These are phyloP conservation scores for Corylus heterophylla DNA, from an alignment of 306 rosid genomes.

Conservation along the genomic window DNA sequence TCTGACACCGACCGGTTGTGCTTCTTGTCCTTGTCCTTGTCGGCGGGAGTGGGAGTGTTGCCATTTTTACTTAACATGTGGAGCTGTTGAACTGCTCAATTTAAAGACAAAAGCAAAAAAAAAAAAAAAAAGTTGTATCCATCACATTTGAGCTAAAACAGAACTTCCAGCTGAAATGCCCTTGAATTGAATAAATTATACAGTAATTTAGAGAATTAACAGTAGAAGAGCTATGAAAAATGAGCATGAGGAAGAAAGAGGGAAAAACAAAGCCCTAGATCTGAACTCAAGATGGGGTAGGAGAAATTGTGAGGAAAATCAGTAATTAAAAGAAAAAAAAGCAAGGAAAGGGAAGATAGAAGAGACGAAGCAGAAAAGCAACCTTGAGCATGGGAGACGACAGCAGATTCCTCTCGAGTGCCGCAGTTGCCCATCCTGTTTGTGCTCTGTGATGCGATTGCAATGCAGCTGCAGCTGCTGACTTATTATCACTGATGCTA, in stretches of 20 bases:
- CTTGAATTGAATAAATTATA: background rate
- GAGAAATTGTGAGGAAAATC: slow-evolving; percentile 2
- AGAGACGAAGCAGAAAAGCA: slow-evolving; percentile 30
- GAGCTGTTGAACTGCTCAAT: slow-evolving; percentile 73
- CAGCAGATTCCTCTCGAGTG: slow-evolving; percentile 95
- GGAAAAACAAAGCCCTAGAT: slow-evolving; percentile 42
- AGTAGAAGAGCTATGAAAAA: background rate
- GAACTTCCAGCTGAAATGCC: background rate
- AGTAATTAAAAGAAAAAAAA: background rate
- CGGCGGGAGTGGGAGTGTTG: slow-evolving; percentile 19
- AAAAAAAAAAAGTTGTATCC: background rate
- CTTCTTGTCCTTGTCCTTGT: slow-evolving; percentile 40
- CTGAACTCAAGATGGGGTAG: slow-evolving; percentile 25
- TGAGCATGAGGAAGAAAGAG: background rate
- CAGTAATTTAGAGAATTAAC: background rate
- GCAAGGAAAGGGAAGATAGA: background rate
- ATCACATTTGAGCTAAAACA: background rate
- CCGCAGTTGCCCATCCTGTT: slow-evolving; percentile 89
- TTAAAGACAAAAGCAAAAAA: background rate
- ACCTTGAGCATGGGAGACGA: slow-evolving; percentile 96
- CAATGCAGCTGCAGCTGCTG: slow-evolving; percentile 12
- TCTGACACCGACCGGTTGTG: slow-evolving; percentile 76
- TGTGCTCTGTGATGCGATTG: slow-evolving; percentile 15
- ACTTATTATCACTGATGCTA: background rate
- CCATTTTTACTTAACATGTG: slow-evolving; percentile 39